These are phyloP conservation scores for Phytophthora multivora DNA, from an alignment of 352 stramenopile species.

Conservation along the genomic window DNA sequence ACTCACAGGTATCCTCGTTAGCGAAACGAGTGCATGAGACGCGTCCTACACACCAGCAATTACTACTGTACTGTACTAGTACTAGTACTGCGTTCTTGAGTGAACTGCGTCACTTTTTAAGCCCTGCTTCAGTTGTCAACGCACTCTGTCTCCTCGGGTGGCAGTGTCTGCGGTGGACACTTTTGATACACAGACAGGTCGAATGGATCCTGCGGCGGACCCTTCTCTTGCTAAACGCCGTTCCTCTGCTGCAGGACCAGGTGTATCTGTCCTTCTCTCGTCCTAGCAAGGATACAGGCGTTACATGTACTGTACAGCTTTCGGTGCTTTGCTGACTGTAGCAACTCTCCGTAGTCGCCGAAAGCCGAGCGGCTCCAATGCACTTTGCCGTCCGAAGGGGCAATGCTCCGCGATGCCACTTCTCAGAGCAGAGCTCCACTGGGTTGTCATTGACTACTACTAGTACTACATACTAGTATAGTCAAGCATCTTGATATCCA, in stretches of 20 bases:
- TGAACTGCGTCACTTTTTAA: too few relatives aligned
- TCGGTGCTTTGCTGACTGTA: neutral
- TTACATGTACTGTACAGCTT: too few relatives aligned
- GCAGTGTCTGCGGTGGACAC: neutral
- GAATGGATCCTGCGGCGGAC: slow-evolving; percentile 8
- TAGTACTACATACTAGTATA: too few relatives aligned
- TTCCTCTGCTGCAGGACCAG: slow-evolving; percentile 34
- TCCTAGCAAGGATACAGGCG: slow-evolving; percentile 15
- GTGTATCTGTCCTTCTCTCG: slow-evolving; percentile 14
- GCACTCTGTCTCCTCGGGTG: too few relatives aligned
- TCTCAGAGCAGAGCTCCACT: neutral
- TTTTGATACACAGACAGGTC: slow-evolving; percentile 11
- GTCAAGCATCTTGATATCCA: too few relatives aligned
- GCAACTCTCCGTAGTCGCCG: slow-evolving; percentile 13
- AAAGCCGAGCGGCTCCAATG: slow-evolving; percentile 3
- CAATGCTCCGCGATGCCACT: too few relatives aligned
- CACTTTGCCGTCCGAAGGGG: neutral
- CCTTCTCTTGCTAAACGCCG: slow-evolving; percentile 8
- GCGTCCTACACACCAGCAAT: too few relatives aligned
- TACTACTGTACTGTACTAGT: too few relatives aligned
- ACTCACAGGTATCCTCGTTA: neutral
- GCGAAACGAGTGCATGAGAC: neutral
- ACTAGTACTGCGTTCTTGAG: too few relatives aligned
- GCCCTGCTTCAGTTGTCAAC: too few relatives aligned
- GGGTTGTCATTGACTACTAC: too few relatives aligned